Evolutionary conservation across 2,329 filamentous ascomycete genomes (phyloP).

Genomic region (Xylaria sp.): DNA sequence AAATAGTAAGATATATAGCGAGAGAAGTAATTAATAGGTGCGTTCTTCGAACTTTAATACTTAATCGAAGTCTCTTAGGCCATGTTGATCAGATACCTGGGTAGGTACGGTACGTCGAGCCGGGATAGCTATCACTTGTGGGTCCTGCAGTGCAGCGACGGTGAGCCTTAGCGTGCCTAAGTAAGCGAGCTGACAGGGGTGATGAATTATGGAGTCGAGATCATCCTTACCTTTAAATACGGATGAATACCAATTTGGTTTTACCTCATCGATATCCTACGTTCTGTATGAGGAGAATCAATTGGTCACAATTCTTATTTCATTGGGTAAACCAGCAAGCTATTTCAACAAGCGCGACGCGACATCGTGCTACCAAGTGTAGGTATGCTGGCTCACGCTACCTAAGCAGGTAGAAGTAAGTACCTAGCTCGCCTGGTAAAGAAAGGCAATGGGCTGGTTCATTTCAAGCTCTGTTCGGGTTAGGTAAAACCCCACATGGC

Average conservation of each 20-base stretch:
- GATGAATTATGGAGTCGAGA: background rate
- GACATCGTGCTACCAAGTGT: background rate
- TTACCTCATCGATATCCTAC: too few relatives aligned
- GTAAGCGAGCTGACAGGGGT: background rate
- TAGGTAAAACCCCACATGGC: constrained; percentile 28
- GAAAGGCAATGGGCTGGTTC: too few relatives aligned
- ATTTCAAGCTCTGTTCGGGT: too few relatives aligned
- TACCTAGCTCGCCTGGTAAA: too few relatives aligned
- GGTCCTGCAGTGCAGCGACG: constrained; percentile 10
- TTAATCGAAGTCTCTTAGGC: background rate
- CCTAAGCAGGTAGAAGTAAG: background rate
- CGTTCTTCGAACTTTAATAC: background rate
- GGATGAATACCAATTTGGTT: too few relatives aligned
- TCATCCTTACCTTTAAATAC: background rate
- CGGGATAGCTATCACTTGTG: constrained; percentile 3
- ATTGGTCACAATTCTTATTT: too few relatives aligned
- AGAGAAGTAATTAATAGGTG: background rate
- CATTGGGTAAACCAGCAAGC: background rate
- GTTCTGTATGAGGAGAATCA: too few relatives aligned
- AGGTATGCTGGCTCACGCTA: constrained; percentile 1
- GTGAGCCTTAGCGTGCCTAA: constrained; percentile 1
- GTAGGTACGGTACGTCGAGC: too few relatives aligned
- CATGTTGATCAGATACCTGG: background rate
- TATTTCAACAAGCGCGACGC: background rate
- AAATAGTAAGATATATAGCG: background rate